A percentile compares a stretch with the other conserved stretches of the same genome.
Conservation (phyloP, 2,329 filamentous ascomycete genomes). For the Aspergillus sp. region DNA sequence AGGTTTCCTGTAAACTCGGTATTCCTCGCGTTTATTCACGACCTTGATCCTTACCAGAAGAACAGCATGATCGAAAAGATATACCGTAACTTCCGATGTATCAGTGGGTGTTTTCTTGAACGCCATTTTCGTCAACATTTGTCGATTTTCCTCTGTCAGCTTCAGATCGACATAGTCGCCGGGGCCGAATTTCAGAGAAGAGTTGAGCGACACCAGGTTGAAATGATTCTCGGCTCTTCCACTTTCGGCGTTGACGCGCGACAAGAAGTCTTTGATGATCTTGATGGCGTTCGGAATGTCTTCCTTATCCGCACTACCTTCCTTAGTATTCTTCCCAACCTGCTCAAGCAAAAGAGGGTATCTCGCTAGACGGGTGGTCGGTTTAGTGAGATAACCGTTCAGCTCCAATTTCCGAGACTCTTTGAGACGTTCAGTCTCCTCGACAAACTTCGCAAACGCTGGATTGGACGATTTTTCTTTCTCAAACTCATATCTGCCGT, state of each 20-base stretch:
- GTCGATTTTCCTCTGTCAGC: conserved; percentile 87
- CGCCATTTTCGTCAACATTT: conserved; percentile 89
- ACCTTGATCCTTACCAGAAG: conserved; percentile 88
- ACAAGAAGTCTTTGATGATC: conserved; percentile 83
- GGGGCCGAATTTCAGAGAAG: conserved; percentile 85
- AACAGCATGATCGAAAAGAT: conserved; percentile 94
- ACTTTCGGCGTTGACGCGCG: conserved; percentile 87
- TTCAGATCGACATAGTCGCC: conserved; percentile 92
- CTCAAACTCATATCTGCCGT: conserved; percentile 97
- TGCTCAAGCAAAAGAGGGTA: conserved; percentile 92
- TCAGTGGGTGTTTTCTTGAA: conserved; percentile 92
- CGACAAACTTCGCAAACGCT: conserved; percentile 85
- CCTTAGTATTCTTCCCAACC: conserved; percentile 86
- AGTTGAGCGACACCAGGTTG: conserved; percentile 87
- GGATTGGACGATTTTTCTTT: conserved; percentile 87
- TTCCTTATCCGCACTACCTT: conserved; percentile 83
- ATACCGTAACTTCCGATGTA: conserved; percentile 85
- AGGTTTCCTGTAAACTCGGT: conserved; percentile 91
- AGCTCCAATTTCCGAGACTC: conserved; percentile 95
- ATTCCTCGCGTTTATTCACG: conserved; percentile 88
- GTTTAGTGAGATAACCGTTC: conserved; percentile 97
- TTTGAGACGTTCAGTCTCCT: conserved; percentile 92
- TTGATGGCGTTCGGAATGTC: conserved; percentile 88
- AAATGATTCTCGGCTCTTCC: conserved; percentile 98
- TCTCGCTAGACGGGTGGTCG: conserved; percentile 88